These are phyloP conservation scores for Scedosporium aurantiacum DNA, from an alignment of 2,329 filamentous ascomycete species.

Conservation along the genomic window DNA sequence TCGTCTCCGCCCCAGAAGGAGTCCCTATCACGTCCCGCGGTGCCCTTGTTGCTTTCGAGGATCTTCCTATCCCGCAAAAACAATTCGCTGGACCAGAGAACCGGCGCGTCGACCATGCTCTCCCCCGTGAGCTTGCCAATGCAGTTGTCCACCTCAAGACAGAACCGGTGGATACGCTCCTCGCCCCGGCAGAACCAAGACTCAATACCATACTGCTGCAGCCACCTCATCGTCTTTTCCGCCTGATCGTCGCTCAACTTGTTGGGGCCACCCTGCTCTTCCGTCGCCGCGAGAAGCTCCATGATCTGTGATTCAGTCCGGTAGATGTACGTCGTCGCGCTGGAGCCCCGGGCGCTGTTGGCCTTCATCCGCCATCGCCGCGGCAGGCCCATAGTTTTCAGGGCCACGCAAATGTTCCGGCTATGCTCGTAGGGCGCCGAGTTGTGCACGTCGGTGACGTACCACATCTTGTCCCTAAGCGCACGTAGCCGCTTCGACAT, in stretches of 20 bases:
- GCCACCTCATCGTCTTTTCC: constrained; percentile 72
- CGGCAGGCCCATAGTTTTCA: constrained; percentile 79
- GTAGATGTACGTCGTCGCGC: constrained; percentile 56
- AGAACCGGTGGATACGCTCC: constrained; percentile 88
- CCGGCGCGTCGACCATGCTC: constrained; percentile 71
- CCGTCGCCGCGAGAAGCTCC: constrained; percentile 71
- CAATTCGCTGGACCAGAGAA: constrained; percentile 85
- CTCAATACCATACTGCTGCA: constrained; percentile 70
- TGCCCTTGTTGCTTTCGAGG: constrained; percentile 31
- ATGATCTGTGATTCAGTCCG: constrained; percentile 77
- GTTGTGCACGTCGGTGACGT: constrained; percentile 83
- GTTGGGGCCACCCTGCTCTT: constrained; percentile 80
- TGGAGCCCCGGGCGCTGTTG: constrained; percentile 34
- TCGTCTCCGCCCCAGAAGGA: constrained; percentile 37
- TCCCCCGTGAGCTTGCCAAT: constrained; percentile 78
- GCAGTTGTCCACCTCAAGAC: constrained; percentile 77
- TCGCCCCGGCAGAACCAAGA: constrained; percentile 84
- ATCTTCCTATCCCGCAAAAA: constrained; percentile 65
- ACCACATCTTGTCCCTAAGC: constrained; percentile 97
- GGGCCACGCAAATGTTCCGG: constrained; percentile 70
- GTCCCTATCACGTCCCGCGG: constrained; percentile 32
- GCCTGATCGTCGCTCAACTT: constrained; percentile 95
- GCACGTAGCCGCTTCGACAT: constrained; percentile 65
- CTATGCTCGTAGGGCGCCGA: constrained; percentile 82
- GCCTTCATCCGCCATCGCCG: constrained; percentile 41